A percentile compares a stretch with the other conserved stretches of the same genome.
Evolutionary conservation across 768 basidiomycete genomes (phyloP).

Genomic region (Hemileccinum rubropunctum): DNA sequence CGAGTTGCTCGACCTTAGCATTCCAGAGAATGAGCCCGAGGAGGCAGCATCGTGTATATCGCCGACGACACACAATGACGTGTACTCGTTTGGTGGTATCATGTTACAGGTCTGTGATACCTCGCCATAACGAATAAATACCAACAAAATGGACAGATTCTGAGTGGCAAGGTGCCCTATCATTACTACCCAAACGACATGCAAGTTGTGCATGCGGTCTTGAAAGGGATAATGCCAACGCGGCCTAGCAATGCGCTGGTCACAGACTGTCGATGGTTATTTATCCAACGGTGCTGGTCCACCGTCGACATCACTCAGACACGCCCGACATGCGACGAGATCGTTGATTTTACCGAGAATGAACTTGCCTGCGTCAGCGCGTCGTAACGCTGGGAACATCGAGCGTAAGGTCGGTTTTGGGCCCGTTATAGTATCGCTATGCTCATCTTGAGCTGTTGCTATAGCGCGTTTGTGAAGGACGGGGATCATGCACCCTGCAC

Average conservation of each 20-base stretch:
- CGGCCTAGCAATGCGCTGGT: not conserved
- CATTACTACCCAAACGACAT: conserved; percentile 10
- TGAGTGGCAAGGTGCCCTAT: conserved; percentile 5
- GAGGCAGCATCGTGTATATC: not conserved
- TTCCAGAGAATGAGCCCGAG: not conserved
- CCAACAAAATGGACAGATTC: not conserved
- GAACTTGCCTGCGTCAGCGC: no score
- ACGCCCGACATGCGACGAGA: conserved; percentile 31
- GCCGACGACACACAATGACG: conserved; percentile 6
- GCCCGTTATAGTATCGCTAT: no score
- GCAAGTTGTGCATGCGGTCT: conserved; percentile 11
- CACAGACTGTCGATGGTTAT: conserved; percentile 9
- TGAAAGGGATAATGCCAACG: not conserved
- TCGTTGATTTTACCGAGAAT: no score
- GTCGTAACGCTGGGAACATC: no score
- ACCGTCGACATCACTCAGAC: conserved; percentile 21
- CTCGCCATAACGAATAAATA: not conserved
- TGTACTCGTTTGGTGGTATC: conserved; percentile 21
- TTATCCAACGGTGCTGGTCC: conserved; percentile 15
- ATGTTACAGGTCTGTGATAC: conserved; percentile 16
- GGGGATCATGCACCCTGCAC: no score
- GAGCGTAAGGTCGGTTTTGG: no score
- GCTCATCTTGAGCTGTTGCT: no score
- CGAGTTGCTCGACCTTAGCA: conserved; percentile 11
- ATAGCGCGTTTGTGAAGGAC: no score